Evolutionary conservation across 2,329 filamentous ascomycete genomes (phyloP), one percentile per base, ranked within the genome.

Genomic region (Alternaria gaisen): DNA sequence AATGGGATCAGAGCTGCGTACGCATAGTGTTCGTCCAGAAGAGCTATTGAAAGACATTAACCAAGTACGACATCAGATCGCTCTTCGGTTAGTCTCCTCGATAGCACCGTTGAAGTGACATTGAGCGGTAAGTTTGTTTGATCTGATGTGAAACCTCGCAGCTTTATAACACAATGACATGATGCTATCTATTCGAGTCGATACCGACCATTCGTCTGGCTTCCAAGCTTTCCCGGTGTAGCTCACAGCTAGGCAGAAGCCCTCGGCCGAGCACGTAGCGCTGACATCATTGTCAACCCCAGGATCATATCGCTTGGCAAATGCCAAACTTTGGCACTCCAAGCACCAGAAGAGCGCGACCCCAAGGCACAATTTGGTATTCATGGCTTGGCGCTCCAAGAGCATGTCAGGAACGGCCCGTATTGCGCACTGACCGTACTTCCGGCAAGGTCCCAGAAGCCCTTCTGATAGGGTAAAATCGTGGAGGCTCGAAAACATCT

Each of bases 171-270:
- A 36, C 14, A 5, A 36, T 5, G 32, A 14, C 14, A 36, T 38
- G 34, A 38, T n/a, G 36, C 16, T 38, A 9, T 16, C 5, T 38
- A 9, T 7, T 9, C 36, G n/a, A 18, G n/a, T n/a, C 36, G 9
- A 38, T 18, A 4, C 36, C 5, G 16, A 28, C 42, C 20, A 20
- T 46, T 24, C n/a, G 26, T 46, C 20, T 9, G 26, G 14, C 18
- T 24, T 16, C 20, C 20, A 46, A 24, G 42, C 42, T 46, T 24
- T 26, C 12, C 24, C 42, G 42, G 65, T 65, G 61, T 46, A 44
- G 34, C 12, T 6, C 34, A 36, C 11, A 36, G 34, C n/a, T n/a
- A 36, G 34, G 34, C 34, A 36, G 34, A 16, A 36, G 12, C 16
- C 5, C 36, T 38, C 36, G 36, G 16, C 36, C 36, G 36, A 18